phyloP scores from a whole-genome alignment of 139 green algal genomes.

The Auxenochlorella pyrenoidosa region DNA sequence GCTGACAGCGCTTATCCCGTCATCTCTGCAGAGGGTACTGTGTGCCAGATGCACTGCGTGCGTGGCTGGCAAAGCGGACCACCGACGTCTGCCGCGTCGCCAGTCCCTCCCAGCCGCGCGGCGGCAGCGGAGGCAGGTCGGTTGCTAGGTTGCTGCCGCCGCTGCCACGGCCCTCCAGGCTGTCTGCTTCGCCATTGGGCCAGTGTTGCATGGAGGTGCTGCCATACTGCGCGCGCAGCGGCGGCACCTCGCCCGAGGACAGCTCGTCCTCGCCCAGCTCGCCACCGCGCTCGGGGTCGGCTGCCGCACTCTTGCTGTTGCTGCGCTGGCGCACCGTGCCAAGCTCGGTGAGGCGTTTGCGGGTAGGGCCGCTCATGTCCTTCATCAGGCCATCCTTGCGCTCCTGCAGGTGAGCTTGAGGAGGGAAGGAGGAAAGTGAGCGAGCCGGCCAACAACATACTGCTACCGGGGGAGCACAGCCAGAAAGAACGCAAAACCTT shows the following conservation, averaged over 20 bases:
- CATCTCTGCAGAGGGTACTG: conserved; percentile 20
- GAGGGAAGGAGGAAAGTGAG: not conserved
- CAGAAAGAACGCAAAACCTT: not conserved
- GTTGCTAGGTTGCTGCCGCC: not conserved
- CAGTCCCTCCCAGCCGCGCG: not conserved
- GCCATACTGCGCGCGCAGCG: conserved; percentile 20
- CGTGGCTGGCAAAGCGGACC: conserved; percentile 25
- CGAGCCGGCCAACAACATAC: not conserved
- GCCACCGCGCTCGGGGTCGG: not conserved
- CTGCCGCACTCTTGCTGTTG: not conserved
- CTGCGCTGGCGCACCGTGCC: conserved; percentile 21
- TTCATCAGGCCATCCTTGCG: conserved; percentile 35
- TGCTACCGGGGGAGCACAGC: not conserved
- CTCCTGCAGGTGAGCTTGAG: conserved; percentile 1
- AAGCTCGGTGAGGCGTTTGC: conserved; percentile 31
- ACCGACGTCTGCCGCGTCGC: not conserved
- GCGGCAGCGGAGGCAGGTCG: not conserved
- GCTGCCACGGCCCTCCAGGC: not conserved
- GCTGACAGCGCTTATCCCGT: not conserved
- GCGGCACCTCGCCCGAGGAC: conserved; percentile 11
- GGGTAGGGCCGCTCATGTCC: conserved; percentile 10
- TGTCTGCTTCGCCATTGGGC: not conserved
- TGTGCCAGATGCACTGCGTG: conserved; percentile 19
- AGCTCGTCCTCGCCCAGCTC: not conserved
- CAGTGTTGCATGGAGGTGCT: not conserved